Conservation (phyloP, 78 protist species). For the Dictyostelium brefeldianum region DNA sequence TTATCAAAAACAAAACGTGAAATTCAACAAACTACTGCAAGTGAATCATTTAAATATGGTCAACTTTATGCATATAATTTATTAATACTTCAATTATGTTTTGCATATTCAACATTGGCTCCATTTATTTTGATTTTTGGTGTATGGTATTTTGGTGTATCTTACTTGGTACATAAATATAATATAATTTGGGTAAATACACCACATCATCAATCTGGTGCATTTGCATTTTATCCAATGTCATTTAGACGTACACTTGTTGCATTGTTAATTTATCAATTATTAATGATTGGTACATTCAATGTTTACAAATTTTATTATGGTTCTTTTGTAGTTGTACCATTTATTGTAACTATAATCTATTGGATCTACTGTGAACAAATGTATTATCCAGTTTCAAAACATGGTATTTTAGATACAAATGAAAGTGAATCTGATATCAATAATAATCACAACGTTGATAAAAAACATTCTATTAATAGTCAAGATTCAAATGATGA, state of each 20-base stretch:
- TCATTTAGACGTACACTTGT: background rate
- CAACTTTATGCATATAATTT: conserved; percentile 19
- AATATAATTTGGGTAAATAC: conserved; percentile 21
- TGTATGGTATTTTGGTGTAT: conserved; percentile 27
- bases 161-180: conserved; percentile 29
- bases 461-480: background rate
- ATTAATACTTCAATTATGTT: background rate
- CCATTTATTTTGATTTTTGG: conserved; percentile 61
- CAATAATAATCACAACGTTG: background rate
- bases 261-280: conserved; percentile 30
- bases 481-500: background rate
- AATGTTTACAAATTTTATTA: conserved; percentile 51
- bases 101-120: conserved; percentile 45
- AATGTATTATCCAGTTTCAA: background rate
- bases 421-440: background rate
- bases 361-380: conserved; percentile 13
- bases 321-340: conserved; percentile 37
- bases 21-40: background rate
- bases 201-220: conserved; percentile 3
- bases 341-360: conserved; percentile 29
- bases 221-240: background rate
- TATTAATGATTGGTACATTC: conserved; percentile 64
- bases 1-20: conserved; percentile 24
- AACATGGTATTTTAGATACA: conserved; percentile 45
- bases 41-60: background rate